Base-by-base conservation (phyloP, 2,329 filamentous ascomycete genomes). In the Cercospora nicotianae region DNA sequence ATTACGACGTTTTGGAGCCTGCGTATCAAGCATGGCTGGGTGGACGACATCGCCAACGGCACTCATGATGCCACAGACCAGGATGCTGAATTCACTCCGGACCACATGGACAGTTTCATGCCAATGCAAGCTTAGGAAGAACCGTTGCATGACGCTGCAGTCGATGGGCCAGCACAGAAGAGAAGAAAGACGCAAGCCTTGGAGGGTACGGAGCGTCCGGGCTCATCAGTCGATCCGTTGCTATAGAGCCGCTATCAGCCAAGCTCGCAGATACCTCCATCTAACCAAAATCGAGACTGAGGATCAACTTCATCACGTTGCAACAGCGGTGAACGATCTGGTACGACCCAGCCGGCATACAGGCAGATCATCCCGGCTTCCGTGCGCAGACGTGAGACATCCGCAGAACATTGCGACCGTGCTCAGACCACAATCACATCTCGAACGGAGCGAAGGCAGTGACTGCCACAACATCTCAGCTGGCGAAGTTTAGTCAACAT, bases 1-100 rank as follows among this genome's bases (percentile, higher is more conserved):
- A 66, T 71, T 12, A 61, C 61, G 36, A 73, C 70, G 7, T 73
- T 73, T 45, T 73, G 72, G 72, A 69, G 59, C 48, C 58, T 73
- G 60, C 53, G 72, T 9, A 72, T 73, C 66, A 72, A 73, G 61
- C 72, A 73, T 39, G 72, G 72, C 10, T 73, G 72, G 72, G 72
- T 73, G 12, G 72, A 73, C 18, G 72, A 73, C n/a, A 60, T 64
- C 18, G 58, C 60, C 28, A 61, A 66, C 3, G 64, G 64, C 9
- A 36, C 63, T 23, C 67, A 68, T 26, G 67, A 68, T 28, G 57
- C 58, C 26, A 65, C 63, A 3, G 63, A 69, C 20, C 59, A 63
- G 9, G 69, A 70, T 42, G 68, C 68, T 45, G 68, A 70, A 18
- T 70, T 70, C 48, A 68, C 68, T 26, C 66, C 66, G 12, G 68